phyloP scores from a whole-genome alignment of 352 stramenopile genomes.

The Phytophthora constricta region DNA sequence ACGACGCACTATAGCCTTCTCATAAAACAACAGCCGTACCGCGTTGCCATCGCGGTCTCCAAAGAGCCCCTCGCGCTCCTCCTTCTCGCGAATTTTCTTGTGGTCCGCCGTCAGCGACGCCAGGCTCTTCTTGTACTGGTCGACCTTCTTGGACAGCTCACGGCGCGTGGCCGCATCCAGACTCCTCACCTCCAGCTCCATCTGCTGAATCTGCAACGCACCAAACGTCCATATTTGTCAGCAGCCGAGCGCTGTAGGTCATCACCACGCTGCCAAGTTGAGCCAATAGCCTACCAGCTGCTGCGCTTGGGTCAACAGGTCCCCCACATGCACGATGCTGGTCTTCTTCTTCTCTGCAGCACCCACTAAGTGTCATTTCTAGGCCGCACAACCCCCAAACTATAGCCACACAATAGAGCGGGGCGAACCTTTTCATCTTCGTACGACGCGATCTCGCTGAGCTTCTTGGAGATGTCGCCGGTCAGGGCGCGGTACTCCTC shows the following conservation, averaged over 20 bases:
- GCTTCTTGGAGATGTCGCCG: constrained; percentile 89
- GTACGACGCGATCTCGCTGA: constrained; percentile 88
- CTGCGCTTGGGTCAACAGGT: constrained; percentile 81
- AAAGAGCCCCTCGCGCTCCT: constrained; percentile 86
- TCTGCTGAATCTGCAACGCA: constrained; percentile 79
- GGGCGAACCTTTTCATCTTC: constrained; percentile 78
- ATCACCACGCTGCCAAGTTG: background rate
- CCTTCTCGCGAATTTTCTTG: constrained; percentile 84
- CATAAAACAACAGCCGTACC: constrained; percentile 30
- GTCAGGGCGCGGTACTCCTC: constrained; percentile 87
- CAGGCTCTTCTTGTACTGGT: constrained; percentile 91
- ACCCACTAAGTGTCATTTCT: constrained; percentile 1
- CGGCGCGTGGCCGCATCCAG: constrained; percentile 77
- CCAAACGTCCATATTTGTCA: background rate
- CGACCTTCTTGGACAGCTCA: constrained; percentile 90
- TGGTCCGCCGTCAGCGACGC: constrained; percentile 82
- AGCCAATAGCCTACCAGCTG: constrained; percentile 60
- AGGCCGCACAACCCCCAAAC: no score
- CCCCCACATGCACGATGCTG: constrained; percentile 81
- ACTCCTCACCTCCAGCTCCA: constrained; percentile 89
- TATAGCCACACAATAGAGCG: no score
- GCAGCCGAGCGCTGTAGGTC: no score
- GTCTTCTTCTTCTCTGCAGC: constrained; percentile 85
- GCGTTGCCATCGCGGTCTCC: constrained; percentile 74
- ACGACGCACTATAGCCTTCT: background rate